phyloP scores from a whole-genome alignment of 2,329 filamentous ascomycete genomes.

The Podosphaera xanthii region DNA sequence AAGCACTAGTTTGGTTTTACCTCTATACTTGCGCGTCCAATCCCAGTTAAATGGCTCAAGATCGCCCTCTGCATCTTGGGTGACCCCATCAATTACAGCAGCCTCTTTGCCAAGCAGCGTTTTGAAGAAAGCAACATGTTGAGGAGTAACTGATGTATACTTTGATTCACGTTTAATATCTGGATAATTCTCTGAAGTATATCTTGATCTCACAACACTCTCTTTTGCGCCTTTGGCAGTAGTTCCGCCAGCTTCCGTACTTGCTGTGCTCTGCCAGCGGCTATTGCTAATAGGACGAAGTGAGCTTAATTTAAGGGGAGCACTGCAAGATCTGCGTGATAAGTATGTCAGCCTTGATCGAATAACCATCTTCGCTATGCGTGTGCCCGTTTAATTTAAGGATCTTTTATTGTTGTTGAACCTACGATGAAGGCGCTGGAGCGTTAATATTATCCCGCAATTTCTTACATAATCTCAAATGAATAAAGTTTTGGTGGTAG shows the following conservation, averaged over 20 bases:
- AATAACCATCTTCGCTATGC: not conserved
- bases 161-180: conserved; percentile 56
- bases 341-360: not conserved
- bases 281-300: conserved; percentile 9
- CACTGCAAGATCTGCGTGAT: conserved; percentile 9
- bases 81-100: conserved; percentile 68
- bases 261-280: conserved; percentile 14
- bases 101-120: conserved; percentile 55
- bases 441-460: too few relatives aligned
- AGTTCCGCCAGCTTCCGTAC: conserved; percentile 12
- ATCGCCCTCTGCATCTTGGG: conserved; percentile 50
- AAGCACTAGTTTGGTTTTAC: conserved; percentile 67
- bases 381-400: not conserved
- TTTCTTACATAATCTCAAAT: too few relatives aligned
- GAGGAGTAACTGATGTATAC: conserved; percentile 48
- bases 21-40: conserved; percentile 98
- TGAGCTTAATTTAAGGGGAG: conserved; percentile 4
- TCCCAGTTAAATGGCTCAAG: conserved; percentile 85
- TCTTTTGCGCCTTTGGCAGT: conserved; percentile 12
- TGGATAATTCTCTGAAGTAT: conserved; percentile 73
- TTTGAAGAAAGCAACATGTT: conserved; percentile 69
- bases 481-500: too few relatives aligned
- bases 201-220: conserved; percentile 31
- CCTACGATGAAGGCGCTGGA: too few relatives aligned
- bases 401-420: not conserved